phyloP scores from a whole-genome alignment of 1,284 basidiomycete species.

The Cerioporus squamosus region DNA sequence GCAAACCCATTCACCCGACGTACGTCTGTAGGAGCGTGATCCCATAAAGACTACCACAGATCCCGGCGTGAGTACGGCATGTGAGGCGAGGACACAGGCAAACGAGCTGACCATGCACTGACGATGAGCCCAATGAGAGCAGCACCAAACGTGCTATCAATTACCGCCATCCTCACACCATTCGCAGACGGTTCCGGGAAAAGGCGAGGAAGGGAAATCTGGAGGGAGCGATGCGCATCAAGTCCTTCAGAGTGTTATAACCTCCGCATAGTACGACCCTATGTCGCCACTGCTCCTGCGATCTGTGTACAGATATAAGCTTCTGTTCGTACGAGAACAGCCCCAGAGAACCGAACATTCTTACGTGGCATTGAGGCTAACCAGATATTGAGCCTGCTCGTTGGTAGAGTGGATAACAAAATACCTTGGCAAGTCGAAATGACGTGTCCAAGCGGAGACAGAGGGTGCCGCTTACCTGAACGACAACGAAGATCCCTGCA shows the following conservation, averaged over 20 bases:
- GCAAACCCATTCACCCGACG: neutral
- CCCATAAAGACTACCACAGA: constrained; percentile 28
- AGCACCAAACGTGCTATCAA: constrained; percentile 33
- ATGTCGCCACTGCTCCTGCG: too few species aligned
- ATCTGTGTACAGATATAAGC: too few species aligned
- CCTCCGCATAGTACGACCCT: neutral
- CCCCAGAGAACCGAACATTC: too few species aligned
- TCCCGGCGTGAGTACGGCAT: neutral
- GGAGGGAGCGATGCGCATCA: neutral
- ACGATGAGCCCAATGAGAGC: constrained; percentile 31
- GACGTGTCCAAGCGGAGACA: too few species aligned
- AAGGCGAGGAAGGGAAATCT: neutral
- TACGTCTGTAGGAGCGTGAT: constrained; percentile 36
- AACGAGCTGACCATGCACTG: constrained; percentile 28
- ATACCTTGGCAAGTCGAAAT: too few species aligned
- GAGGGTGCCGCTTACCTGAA: too few species aligned
- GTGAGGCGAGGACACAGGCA: neutral
- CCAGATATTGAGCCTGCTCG: too few species aligned
- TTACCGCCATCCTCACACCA: constrained; percentile 10
- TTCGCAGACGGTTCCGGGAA: neutral
- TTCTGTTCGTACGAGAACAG: too few species aligned
- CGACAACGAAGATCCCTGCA: too few species aligned
- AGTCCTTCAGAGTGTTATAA: neutral
- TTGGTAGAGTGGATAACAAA: too few species aligned
- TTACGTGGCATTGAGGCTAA: too few species aligned